A percentile compares a stretch with the other conserved stretches of the same genome.
These are phyloP conservation scores for Stropharia rugosoannulata DNA, from an alignment of 768 basidiomycete genomes.

Conservation along the genomic window DNA sequence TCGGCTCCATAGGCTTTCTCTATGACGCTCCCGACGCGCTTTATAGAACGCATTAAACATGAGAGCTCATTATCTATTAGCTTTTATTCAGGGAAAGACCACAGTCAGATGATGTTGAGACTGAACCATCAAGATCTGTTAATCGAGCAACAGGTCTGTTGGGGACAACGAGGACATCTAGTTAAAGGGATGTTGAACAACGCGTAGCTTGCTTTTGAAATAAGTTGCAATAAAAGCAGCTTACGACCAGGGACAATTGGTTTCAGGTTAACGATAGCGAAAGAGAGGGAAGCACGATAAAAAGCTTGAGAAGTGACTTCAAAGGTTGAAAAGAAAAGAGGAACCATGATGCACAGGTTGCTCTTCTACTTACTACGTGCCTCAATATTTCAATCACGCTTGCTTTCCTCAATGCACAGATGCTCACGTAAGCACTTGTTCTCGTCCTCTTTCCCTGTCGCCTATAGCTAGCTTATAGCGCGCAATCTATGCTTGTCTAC, in stretches of 20 bases:
- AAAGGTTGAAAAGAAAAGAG: slow-evolving; percentile 72
- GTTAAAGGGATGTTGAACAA: background rate
- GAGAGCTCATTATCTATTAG: slow-evolving; percentile 60
- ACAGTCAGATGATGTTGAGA: background rate
- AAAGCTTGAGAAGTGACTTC: slow-evolving; percentile 80
- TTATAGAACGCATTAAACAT: slow-evolving; percentile 79
- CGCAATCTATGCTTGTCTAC: no score
- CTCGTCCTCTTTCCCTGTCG: no score
- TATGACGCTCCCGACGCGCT: slow-evolving; percentile 74
- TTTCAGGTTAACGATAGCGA: slow-evolving; percentile 92
- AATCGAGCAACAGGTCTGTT: slow-evolving; percentile 55
- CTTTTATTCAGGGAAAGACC: background rate
- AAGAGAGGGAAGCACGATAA: slow-evolving; percentile 65
- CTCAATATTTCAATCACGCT: no score
- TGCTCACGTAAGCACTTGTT: background rate
- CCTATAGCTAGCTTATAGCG: no score
- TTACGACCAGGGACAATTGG: slow-evolving; percentile 93
- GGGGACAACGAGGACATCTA: slow-evolving; percentile 66
- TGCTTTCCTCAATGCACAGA: background rate
- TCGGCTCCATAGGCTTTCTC: slow-evolving; percentile 84
- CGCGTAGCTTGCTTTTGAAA: background rate
- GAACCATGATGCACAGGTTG: slow-evolving; percentile 19
- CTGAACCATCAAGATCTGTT: slow-evolving; percentile 49
- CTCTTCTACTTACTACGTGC: no score
- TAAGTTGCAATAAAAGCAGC: slow-evolving; percentile 21